Conservation (phyloP, 176 grass and related monocot species). For the Pontederia crassipes region DNA sequence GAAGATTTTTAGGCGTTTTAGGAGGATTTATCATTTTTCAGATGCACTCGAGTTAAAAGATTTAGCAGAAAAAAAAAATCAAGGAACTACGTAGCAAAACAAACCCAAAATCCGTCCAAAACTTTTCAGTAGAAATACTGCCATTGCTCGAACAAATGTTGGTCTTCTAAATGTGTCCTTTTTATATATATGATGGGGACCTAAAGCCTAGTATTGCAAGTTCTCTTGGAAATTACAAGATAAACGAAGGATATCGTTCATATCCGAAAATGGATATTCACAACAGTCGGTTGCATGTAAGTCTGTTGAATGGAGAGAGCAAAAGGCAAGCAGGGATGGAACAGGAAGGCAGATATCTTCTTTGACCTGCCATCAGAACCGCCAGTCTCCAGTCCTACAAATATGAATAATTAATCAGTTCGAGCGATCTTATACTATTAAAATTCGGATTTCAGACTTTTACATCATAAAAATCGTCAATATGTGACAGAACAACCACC, state of each 20-base stretch:
- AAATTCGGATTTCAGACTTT: neutral
- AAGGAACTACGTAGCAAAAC: too few species aligned
- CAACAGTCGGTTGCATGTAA: constrained; percentile 75
- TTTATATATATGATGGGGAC: too few species aligned
- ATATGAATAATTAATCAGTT: neutral
- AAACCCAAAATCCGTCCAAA: too few species aligned
- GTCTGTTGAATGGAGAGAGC: constrained; percentile 92
- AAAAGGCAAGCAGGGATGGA: constrained; percentile 78
- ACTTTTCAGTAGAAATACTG: too few species aligned
- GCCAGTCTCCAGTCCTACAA: constrained; percentile 55
- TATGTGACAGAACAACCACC: neutral
- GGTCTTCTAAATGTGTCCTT: too few species aligned
- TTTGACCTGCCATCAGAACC: constrained; percentile 45
- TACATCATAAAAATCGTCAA: neutral
- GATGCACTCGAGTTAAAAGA: too few species aligned
- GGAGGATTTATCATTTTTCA: too few species aligned
- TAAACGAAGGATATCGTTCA: constrained; percentile 13
- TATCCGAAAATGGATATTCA: constrained; percentile 89
- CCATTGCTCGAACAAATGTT: too few species aligned
- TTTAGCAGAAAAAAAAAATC: too few species aligned
- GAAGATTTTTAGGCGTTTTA: too few species aligned
- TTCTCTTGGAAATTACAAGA: too few species aligned
- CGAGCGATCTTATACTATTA: neutral
- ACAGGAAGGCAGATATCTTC: constrained; percentile 64
- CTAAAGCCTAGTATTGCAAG: too few species aligned